Evolutionary conservation across 2,329 filamentous ascomycete genomes (phyloP), one percentile per base, ranked within the genome.

Genomic region (Alternaria rosae): DNA sequence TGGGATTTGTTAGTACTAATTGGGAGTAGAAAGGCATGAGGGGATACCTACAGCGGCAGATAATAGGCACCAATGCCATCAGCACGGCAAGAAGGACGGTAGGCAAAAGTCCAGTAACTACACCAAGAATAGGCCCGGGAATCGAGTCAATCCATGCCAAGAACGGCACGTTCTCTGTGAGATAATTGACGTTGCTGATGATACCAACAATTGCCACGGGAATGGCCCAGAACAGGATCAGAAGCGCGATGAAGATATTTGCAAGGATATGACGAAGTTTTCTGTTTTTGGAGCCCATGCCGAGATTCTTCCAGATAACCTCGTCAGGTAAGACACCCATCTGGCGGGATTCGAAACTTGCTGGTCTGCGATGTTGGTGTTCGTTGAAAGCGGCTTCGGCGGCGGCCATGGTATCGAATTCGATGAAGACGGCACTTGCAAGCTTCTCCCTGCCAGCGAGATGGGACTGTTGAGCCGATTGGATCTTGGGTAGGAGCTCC

Each of bases 371-470:
- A 26, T 53, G 30, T 15, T 42, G 41, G 13, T 58, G 76, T 12
- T 57, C 66, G 54, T 77, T 76, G 30, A 74, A 93, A 21, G 94
- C 94, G 54, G 88, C 86, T 79, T 98, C 93, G 6, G 95, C 95
- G 58, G 91, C 90, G 58, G 89, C 87, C 78, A 97, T 93, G 5
- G 85, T 88, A 61, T 88, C 85, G 73, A 97, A 99, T 74, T 97
- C 92, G 64, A 98, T 88, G 74, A 99, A 98, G 5, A 95, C 91
- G 15, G 92, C 90, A 1, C 90, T 87, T 7, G 92, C 83, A 53
- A 90, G 86, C 54, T 89, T 86, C 45, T 86, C 88, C 41, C 91
- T 85, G 52, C 91, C 90, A 12, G 85, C 83, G 53, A 85, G 87
- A 74, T 92, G 91, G 57, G 85, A 83, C 53, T 83, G 85, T 77